Evolutionary conservation across 768 basidiomycete species (phyloP), one percentile per base, ranked within the genome.

Genomic region (Clathrus columnatus): DNA sequence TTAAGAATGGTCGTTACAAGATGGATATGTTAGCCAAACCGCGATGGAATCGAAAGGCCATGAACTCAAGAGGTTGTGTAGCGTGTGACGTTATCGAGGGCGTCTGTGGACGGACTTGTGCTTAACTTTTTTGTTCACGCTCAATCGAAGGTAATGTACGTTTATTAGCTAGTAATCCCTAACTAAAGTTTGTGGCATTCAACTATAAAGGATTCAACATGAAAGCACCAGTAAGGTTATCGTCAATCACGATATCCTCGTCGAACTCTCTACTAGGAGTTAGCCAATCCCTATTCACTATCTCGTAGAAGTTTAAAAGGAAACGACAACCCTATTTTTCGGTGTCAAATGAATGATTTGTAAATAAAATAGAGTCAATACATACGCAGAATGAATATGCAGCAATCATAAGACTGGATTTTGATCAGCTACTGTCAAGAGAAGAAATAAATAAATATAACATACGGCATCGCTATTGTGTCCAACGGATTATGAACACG

Each of bases 21-120:
- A 55, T 55, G 48, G 54, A 55, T 6, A 55, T 26, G 43, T 48
- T 48, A 16, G 54, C 44, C 44, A 55, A 28, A 32, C 45, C 44
- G 36, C 54, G 54, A 28, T 55, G 54, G 24, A 55, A 55, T 18
- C 54, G 42, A n/a, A 55, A 43, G 16, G 51, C 30, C 54, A 55
- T 55, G n/a, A n/a, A n/a, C 36, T 14, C 30, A 7, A 32, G 30
- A 14, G 7, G 14, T 36, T 36, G 36, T 36, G 36, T 36, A 11
- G n/a, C 14, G 30, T 36, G n/a, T n/a, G n/a, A n/a, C n/a, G n/a
- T n/a, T n/a, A n/a, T n/a, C n/a, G n/a, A n/a, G n/a, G n/a, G n/a
- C n/a, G n/a, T n/a, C n/a, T n/a, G n/a, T n/a, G n/a, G n/a, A n/a
- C n/a, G n/a, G n/a, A n/a, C n/a, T n/a, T n/a, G n/a, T n/a, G n/a